phyloP scores from a whole-genome alignment of 179 eudicot genomes.

The Spergularia azorica region DNA sequence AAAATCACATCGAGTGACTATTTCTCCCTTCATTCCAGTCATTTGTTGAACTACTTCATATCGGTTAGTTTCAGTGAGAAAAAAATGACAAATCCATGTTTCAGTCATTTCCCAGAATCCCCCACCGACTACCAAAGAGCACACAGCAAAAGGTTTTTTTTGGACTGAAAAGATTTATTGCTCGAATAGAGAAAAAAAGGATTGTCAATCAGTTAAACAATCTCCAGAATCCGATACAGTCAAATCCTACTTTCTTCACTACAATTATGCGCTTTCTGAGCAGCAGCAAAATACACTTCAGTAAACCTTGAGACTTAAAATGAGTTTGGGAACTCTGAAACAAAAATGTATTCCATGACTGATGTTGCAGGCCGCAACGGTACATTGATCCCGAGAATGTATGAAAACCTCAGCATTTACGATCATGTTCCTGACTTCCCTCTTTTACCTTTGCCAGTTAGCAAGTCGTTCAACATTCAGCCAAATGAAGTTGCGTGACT shows the following conservation, averaged over 20 bases:
- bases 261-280: background rate
- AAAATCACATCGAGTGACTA: too few relatives aligned
- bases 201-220: slow-evolving; percentile 1
- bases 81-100: too few relatives aligned
- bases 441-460: background rate
- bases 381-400: background rate
- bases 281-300: background rate
- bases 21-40: too few relatives aligned
- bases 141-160: background rate
- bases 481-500: slow-evolving; percentile 19
- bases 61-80: too few relatives aligned
- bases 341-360: background rate
- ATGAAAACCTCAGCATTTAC: background rate
- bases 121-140: background rate
- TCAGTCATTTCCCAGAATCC: too few relatives aligned
- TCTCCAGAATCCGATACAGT: background rate
- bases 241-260: background rate
- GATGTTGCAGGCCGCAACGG: background rate
- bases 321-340: background rate
- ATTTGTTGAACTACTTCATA: too few relatives aligned
- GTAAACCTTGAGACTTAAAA: background rate
- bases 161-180: background rate
- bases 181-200: background rate
- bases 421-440: background rate
- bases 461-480: background rate